Percentiles rank a stretch among this genome's conserved stretches.
Evolutionary conservation across 2,329 filamentous ascomycete genomes (phyloP).

Genomic region (Exserohilum turcica): DNA sequence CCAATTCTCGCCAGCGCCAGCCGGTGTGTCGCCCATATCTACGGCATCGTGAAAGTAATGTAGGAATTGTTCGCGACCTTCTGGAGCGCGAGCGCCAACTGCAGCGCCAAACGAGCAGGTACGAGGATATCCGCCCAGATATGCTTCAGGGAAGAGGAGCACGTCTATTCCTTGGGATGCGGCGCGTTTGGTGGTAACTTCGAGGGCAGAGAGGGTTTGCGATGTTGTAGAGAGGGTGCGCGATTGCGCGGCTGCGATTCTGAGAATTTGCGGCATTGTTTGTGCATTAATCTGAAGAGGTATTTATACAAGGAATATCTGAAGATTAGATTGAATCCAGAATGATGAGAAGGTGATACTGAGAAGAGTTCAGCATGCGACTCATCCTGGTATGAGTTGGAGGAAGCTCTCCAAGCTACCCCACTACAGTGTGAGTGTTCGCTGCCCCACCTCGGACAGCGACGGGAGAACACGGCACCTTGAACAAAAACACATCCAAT

Average conservation of each 20-base stretch:
- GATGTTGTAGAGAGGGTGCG: conserved; percentile 54
- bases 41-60: conserved; percentile 78
- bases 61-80: conserved; percentile 81
- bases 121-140: conserved; percentile 88
- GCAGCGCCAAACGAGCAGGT: conserved; percentile 76
- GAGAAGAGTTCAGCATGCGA: not conserved
- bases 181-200: conserved; percentile 67
- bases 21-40: conserved; percentile 79
- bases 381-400: not conserved
- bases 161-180: conserved; percentile 66
- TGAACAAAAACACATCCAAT: not conserved
- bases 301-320: not conserved
- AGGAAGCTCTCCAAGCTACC: conserved; percentile 1
- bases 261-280: conserved; percentile 53
- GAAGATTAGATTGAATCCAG: no score
- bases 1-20: conserved; percentile 75
- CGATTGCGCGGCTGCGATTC: conserved; percentile 56
- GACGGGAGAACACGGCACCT: not conserved
- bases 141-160: conserved; percentile 89
- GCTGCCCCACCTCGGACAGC: not conserved
- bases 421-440: not conserved
- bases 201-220: conserved; percentile 70
- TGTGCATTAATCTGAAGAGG: not conserved
- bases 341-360: no score
- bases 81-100: conserved; percentile 69